Conservation (phyloP, 2,329 filamentous ascomycete species). For the Chalaropsis ovoidea region DNA sequence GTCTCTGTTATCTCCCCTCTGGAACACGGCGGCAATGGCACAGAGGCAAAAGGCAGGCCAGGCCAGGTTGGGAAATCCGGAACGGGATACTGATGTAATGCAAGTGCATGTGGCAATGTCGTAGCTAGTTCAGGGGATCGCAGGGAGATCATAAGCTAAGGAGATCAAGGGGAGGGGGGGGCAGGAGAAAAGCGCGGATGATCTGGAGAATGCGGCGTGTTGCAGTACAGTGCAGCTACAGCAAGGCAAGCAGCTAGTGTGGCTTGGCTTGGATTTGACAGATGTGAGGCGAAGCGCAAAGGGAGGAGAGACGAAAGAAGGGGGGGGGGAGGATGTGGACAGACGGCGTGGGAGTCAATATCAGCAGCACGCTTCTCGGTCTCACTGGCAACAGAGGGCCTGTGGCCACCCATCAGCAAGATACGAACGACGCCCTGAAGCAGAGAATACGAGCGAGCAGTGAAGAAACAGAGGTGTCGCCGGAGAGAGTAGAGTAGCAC, state of each 20-base stretch:
- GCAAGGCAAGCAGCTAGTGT: not conserved
- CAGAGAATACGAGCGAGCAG: too few relatives aligned
- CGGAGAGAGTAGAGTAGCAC: not conserved
- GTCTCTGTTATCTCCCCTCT: too few relatives aligned
- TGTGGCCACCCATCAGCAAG: too few relatives aligned
- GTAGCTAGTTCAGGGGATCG: not conserved
- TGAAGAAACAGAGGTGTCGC: not conserved
- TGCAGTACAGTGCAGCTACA: not conserved
- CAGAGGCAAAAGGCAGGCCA: not conserved
- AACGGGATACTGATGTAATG: not conserved
- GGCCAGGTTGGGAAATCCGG: not conserved
- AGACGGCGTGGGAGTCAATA: too few relatives aligned
- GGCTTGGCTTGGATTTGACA: not conserved
- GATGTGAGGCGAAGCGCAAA: not conserved
- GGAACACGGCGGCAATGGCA: too few relatives aligned
- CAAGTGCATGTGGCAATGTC: constrained; percentile 9
- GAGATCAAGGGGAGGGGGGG: not conserved
- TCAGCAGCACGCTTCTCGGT: too few relatives aligned
- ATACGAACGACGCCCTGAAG: too few relatives aligned
- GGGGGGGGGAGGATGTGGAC: too few relatives aligned
- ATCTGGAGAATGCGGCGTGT: not conserved
- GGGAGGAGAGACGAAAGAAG: not conserved
- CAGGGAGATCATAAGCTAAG: not conserved
- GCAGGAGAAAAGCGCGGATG: not conserved
- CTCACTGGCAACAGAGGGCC: too few relatives aligned